Evolutionary conservation across 441 rosid genomes (phyloP).

Genomic region (Rhodomyrtus psidioides): DNA sequence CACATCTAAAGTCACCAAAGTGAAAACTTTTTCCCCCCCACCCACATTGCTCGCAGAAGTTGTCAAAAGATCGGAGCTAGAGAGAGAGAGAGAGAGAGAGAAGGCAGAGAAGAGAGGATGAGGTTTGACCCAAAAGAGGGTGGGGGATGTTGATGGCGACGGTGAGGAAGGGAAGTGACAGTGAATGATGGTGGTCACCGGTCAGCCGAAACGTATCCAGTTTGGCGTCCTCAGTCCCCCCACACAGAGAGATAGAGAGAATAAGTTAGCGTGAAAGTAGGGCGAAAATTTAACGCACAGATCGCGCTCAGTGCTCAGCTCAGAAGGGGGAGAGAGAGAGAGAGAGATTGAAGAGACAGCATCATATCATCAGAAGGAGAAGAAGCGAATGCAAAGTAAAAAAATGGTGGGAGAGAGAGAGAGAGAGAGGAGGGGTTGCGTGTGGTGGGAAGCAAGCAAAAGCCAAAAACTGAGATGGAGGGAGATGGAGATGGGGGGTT

Average conservation of each 20-base stretch:
- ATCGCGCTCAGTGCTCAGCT: background rate
- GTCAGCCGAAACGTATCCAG: background rate
- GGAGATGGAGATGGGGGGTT: too few relatives aligned
- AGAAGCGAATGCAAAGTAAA: background rate
- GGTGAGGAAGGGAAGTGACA: background rate
- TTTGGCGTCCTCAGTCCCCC: background rate
- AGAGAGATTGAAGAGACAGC: background rate
- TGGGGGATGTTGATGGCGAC: background rate
- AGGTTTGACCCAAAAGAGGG: background rate
- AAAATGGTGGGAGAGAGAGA: background rate
- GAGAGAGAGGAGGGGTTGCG: background rate
- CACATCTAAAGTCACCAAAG: background rate
- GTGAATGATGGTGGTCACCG: background rate
- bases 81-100: too few relatives aligned
- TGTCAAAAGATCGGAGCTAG: background rate
- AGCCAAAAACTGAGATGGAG: background rate
- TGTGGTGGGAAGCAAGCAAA: background rate
- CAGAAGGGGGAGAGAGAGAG: background rate
- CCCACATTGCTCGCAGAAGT: background rate
- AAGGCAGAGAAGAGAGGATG: background rate
- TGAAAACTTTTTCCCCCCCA: background rate
- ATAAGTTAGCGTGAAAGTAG: background rate
- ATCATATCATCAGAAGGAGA: background rate
- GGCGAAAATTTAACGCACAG: background rate
- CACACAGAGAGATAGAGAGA: background rate